A percentile compares a stretch with the other conserved stretches of the same genome.
Evolutionary conservation across 257 asterid species (phyloP).

Genomic region (Ophiorrhiza pumila): DNA sequence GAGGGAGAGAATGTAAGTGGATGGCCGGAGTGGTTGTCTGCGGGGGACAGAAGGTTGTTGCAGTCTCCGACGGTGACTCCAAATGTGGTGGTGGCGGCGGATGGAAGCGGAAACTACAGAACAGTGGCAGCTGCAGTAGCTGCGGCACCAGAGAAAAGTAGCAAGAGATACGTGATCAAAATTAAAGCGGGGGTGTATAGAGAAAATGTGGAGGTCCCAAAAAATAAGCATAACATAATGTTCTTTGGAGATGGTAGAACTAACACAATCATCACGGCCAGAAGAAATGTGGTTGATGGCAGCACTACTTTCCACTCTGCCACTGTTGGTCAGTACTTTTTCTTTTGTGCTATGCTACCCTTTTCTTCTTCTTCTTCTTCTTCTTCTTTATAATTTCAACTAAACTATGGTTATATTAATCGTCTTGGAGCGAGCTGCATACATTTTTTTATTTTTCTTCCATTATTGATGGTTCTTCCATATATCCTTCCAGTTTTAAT

Average conservation of each 20-base stretch:
- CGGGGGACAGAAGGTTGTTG: constrained; percentile 67
- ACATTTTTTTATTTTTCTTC: too few species aligned
- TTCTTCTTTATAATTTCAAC: too few species aligned
- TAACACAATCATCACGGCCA: constrained; percentile 72
- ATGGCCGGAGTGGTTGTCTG: constrained; percentile 83
- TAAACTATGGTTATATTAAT: too few species aligned
- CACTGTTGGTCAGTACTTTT: constrained; percentile 59
- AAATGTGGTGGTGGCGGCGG: constrained; percentile 77
- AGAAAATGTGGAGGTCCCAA: constrained; percentile 73
- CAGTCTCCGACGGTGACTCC: constrained; percentile 61
- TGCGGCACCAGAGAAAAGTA: constrained; percentile 71
- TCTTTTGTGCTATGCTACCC: too few species aligned
- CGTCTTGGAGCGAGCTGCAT: too few species aligned
- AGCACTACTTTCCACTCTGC: constrained; percentile 84
- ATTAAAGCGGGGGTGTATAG: constrained; percentile 73
- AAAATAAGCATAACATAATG: constrained; percentile 62
- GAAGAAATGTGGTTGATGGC: constrained; percentile 57
- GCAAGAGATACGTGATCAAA: constrained; percentile 51
- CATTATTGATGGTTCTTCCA: too few species aligned
- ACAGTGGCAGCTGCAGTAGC: constrained; percentile 78
- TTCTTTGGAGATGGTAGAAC: constrained; percentile 77
- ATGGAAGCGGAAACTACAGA: constrained; percentile 68
- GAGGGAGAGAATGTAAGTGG: constrained; percentile 23
- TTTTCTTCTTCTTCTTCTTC: too few species aligned
- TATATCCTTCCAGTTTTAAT: too few species aligned